Conservation (phyloP, 169 alveolate species). For the Cyclospora cayetanensis region DNA sequence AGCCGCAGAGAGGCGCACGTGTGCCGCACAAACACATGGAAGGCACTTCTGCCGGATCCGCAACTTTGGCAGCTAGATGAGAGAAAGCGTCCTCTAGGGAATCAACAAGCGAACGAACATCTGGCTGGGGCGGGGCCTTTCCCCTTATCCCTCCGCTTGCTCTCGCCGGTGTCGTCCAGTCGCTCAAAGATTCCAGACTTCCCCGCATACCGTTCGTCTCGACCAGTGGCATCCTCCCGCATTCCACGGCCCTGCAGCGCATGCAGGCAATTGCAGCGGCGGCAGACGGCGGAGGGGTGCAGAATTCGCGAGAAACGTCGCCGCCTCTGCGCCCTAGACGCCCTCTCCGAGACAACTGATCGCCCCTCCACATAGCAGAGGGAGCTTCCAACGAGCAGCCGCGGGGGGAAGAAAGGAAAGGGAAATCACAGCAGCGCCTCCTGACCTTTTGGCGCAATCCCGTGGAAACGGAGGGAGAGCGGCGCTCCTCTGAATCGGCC, state of each 20-base stretch:
- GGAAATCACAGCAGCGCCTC: neutral
- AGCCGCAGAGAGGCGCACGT: neutral
- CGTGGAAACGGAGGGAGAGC: conserved; percentile 59
- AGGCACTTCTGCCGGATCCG: neutral
- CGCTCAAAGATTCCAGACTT: conserved; percentile 59
- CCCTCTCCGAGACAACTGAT: too few relatives aligned
- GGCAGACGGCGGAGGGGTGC: neutral
- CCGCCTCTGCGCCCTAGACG: too few relatives aligned
- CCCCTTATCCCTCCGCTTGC: neutral
- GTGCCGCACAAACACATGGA: neutral
- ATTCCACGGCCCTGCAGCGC: conserved; percentile 64
- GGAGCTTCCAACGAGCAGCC: neutral
- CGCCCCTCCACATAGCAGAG: too few relatives aligned
- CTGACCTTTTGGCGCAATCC: conserved; percentile 61
- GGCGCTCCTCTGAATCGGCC: conserved; percentile 63
- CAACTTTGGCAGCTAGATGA: neutral
- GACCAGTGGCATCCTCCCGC: conserved; percentile 56
- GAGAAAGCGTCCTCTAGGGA: neutral
- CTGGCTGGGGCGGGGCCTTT: conserved; percentile 52
- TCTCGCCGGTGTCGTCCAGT: conserved; percentile 40
- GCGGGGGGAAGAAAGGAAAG: neutral
- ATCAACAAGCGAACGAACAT: conserved; percentile 32
- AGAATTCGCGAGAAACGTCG: neutral
- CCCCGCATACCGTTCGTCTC: conserved; percentile 60
- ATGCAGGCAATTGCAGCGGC: conserved; percentile 6